Conservation (phyloP, 441 rosid species). For the Adansonia madagascariensis region DNA sequence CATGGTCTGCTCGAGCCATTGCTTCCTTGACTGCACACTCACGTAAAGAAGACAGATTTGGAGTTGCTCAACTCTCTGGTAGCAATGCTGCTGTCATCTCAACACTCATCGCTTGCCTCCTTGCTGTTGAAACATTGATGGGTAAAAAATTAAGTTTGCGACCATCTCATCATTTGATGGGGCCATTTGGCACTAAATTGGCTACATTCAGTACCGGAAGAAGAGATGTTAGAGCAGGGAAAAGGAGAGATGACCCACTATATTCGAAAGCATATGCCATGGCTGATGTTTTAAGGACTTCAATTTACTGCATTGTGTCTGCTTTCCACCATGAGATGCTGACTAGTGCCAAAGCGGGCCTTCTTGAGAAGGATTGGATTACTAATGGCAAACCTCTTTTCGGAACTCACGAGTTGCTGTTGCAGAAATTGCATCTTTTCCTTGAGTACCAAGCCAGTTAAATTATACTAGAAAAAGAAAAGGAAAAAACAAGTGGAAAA, state of each 20-base stretch:
- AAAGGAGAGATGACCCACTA: conserved; percentile 52
- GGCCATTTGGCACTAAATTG: conserved; percentile 73
- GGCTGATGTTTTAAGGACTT: conserved; percentile 74
- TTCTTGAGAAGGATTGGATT: conserved; percentile 85
- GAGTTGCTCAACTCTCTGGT: conserved; percentile 93
- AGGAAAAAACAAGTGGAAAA: neutral
- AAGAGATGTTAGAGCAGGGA: conserved; percentile 53
- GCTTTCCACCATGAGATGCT: conserved; percentile 81
- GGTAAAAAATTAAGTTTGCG: conserved; percentile 79
- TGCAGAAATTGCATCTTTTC: conserved; percentile 72
- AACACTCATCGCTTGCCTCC: conserved; percentile 70
- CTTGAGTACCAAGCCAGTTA: conserved; percentile 72
- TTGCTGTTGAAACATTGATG: conserved; percentile 81
- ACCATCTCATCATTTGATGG: conserved; percentile 61
- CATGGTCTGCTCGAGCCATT: conserved; percentile 76
- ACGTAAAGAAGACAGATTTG: conserved; percentile 75
- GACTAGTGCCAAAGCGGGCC: conserved; percentile 58
- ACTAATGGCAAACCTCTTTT: conserved; percentile 52
- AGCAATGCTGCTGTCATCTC: conserved; percentile 76
- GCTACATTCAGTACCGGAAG: conserved; percentile 59
- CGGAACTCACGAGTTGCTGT: conserved; percentile 63
- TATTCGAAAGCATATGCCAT: conserved; percentile 70
- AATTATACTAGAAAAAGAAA: neutral
- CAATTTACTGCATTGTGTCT: conserved; percentile 64
- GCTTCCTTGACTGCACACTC: conserved; percentile 75